phyloP scores from a whole-genome alignment of 176 grass and related monocot genomes.

The Cenchrus fungigraminus region DNA sequence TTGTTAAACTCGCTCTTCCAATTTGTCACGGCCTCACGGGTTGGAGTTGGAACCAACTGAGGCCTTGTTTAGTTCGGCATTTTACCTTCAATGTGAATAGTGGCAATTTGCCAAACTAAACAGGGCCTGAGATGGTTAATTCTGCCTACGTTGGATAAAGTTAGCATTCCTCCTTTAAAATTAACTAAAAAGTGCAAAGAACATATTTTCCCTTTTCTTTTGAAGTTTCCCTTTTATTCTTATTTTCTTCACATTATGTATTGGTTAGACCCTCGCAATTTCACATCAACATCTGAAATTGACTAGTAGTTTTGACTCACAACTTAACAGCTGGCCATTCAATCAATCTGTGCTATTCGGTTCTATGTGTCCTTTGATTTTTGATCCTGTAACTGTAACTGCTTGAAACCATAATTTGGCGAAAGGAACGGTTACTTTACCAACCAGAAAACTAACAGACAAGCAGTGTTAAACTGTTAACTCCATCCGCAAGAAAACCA shows the following conservation, averaged over 20 bases:
- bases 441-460: conserved; percentile 14
- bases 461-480: conserved; percentile 21
- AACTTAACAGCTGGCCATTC: not conserved
- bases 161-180: conserved; percentile 23
- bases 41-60: not conserved
- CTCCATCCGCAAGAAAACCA: conserved; percentile 1
- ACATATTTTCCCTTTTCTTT: conserved; percentile 9
- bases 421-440: conserved; percentile 14
- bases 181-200: conserved; percentile 32
- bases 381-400: conserved; percentile 7
- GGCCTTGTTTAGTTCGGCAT: too few species aligned
- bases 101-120: too few species aligned
- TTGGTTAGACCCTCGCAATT: not conserved
- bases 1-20: conserved; percentile 1
- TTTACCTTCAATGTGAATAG: too few species aligned
- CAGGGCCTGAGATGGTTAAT: not conserved
- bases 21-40: too few species aligned
- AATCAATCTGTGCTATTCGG: not conserved
- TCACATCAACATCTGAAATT: conserved; percentile 3
- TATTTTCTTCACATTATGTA: not conserved
- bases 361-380: not conserved
- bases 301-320: conserved; percentile 30
- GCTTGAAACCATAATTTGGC: conserved; percentile 13
- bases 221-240: conserved; percentile 13
- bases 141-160: conserved; percentile 38